Evolutionary conservation across 2,329 filamentous ascomycete genomes (phyloP), one percentile per base, ranked within the genome.

Genomic region (Phoma sp.): DNA sequence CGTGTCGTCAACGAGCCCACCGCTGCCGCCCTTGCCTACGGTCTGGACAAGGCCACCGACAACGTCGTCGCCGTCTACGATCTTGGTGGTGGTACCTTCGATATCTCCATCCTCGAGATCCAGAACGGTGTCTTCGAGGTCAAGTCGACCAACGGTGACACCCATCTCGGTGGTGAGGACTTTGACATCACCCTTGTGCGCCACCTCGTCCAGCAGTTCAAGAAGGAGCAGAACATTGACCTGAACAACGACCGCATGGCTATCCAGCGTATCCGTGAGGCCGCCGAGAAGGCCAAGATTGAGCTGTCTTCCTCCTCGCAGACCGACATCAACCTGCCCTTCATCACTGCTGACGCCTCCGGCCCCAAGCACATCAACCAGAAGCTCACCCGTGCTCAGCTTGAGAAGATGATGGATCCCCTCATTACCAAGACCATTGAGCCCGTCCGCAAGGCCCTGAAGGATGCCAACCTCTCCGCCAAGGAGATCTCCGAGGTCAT

Each of bases 231-330:
- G 63, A 89, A 90, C 62, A 90, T 97, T 65, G 94, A 98, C 77
- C 87, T 98, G 67, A 90, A 92, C 56, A 82, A 81, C 74, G 94
- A 98, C 83, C 92, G 94, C 78, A 97, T 97, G 93, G 94, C 94
- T 70, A 96, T 98, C 75, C 94, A 97, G 86, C 89, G 94, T 87
- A 97, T 98, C 78, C 93, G 94, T 82, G 94, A 97, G 84, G 94
- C 93, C 68, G 92, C 93, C 68, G 94, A 98, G 86, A 97, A 97
- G 88, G 94, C 94, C 76, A 98, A 98, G 91, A 97, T 97, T 73
- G 94, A 97, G 83, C 84, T 98, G 67, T 98, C 94, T 12, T 97
- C 93, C 31, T 93, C 93, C 55, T 86, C 93, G 67, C 91, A 96
- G 80, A 98, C 94, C 67, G 94, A 97, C 74, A 97, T 98, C 82